Evolutionary conservation across 2,329 filamentous ascomycete genomes (phyloP), one percentile per base, ranked within the genome.

Genomic region (Colletotrichum phormii): DNA sequence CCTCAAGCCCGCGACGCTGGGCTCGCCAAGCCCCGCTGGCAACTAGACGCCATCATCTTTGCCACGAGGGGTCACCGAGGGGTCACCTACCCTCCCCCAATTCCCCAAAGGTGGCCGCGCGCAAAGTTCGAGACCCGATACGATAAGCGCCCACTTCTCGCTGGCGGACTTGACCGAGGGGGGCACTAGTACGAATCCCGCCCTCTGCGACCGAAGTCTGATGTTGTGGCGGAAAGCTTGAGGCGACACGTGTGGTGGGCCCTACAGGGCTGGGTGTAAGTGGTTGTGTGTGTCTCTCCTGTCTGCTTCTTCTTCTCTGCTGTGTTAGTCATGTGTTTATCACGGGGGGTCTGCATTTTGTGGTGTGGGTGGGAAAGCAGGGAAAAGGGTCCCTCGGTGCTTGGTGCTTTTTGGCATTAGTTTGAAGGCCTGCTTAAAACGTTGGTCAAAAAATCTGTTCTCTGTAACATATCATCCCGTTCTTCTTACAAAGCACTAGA

Each of bases 391-490:
- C 42, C 35, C 15, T 29, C 53, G 33, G 54, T 54, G 33, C 54
- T 18, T 54, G 18, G 58, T 68, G 51, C 58, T 18, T 46, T 37
- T 64, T 46, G 59, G 60, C 60, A 46, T 54, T 55, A 60, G 46
- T 54, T 31, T 72, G 37, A 53, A 67, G 33, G 67, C 62, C 46
- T 64, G 33, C 53, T 11, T 62, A 66, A 71, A 67, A 67, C 64
- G 24, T 62, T 62, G 57, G 57, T 57, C 35, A 35, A 66, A 69
- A 62, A 54, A 60, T 37, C n/a, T 60, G 49, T 70, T 70, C 46
- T 35, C 60, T 60, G 70, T 72, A 70, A 26, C 53, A 72, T 55
- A 61, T 64, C 70, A 49, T 60, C 37, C 11, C 42, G 37, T 68
- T 59, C 26, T 53, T 60, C 53, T 55, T 49, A 42, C 70, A 49